Evolutionary conservation across 768 basidiomycete genomes (phyloP).

Genomic region (Collybia sp.): DNA sequence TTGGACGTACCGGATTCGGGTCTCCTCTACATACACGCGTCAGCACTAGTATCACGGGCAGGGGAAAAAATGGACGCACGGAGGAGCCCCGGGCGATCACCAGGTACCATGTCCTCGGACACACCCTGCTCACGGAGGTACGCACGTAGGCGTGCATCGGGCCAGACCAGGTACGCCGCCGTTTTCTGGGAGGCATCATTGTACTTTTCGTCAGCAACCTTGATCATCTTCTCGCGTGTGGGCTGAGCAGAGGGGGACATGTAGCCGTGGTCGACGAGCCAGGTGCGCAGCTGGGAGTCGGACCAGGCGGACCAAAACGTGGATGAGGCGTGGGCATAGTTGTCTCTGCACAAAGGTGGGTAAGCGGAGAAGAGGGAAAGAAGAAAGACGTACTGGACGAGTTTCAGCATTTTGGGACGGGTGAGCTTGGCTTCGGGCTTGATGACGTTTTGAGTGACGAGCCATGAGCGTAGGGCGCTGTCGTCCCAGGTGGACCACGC

Average conservation of each 20-base stretch:
- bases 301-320: conserved; percentile 68
- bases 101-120: conserved; percentile 63
- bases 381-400: conserved; percentile 51
- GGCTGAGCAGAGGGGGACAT: conserved; percentile 52
- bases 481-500: conserved; percentile 76
- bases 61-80: conserved; percentile 26
- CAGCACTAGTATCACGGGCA: neutral
- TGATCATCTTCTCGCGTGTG: conserved; percentile 73
- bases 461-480: conserved; percentile 72
- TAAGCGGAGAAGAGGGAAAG: neutral
- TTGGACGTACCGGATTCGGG: conserved; percentile 77
- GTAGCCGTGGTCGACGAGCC: conserved; percentile 74
- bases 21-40: conserved; percentile 50
- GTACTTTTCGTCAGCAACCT: conserved; percentile 69
- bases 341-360: conserved; percentile 39
- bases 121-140: conserved; percentile 79
- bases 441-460: conserved; percentile 67
- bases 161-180: conserved; percentile 81
- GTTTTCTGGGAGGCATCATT: conserved; percentile 36
- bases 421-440: conserved; percentile 64
- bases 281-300: conserved; percentile 65
- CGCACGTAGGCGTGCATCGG: conserved; percentile 87
- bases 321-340: conserved; percentile 59
- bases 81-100: conserved; percentile 69
- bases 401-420: conserved; percentile 74